Evolutionary conservation across 352 stramenopile genomes (phyloP), one percentile per base, ranked within the genome.

Genomic region (Thraustotheca clavata): DNA sequence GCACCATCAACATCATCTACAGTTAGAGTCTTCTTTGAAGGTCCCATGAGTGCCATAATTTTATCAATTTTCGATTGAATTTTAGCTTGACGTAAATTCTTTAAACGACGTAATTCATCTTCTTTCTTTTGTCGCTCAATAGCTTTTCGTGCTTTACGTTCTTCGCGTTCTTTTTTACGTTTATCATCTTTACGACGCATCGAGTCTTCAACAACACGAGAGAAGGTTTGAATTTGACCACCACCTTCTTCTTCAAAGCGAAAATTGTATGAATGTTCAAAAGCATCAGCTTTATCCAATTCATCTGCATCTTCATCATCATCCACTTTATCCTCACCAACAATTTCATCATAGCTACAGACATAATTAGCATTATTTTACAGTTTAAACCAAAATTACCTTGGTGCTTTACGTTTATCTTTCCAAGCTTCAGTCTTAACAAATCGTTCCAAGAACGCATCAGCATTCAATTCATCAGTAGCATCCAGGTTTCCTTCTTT

Each of bases 181-280:
- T 83, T 87, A 60, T 98, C 96, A 60, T 99, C 97, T 68, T 97
- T 95, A 34, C 97, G 89, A 71, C 97, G 90, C 67, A 99, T 76
- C 22, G 86, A 88, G 67, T 92, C 88, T 8, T 95, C 77, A 50
- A 97, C 79, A 35, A 76, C 71, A 36, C 95, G 76, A 24, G 87
- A 68, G 67, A 97, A 80, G 7, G 78, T 95, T 65, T 91, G 72
- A 60, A 97, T 95, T 29, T 91, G 50, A 5, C 81, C 81, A 31
- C 82, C 88, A 33, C 83, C 90, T 49, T 96, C 91, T 74, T 99
- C 92, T 76, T 99, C 97, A 70, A 99, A 99, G 20, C 97, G 91
- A 72, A 99, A 99, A 74, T 99, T 99, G 83, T 99, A 99, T 36
- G 94, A 90, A 65, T 96, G 88, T 74, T 99, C 97, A 75, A 98